phyloP scores from a whole-genome alignment of 495 filamentous ascomycete species.

The Penicillium canariense region DNA sequence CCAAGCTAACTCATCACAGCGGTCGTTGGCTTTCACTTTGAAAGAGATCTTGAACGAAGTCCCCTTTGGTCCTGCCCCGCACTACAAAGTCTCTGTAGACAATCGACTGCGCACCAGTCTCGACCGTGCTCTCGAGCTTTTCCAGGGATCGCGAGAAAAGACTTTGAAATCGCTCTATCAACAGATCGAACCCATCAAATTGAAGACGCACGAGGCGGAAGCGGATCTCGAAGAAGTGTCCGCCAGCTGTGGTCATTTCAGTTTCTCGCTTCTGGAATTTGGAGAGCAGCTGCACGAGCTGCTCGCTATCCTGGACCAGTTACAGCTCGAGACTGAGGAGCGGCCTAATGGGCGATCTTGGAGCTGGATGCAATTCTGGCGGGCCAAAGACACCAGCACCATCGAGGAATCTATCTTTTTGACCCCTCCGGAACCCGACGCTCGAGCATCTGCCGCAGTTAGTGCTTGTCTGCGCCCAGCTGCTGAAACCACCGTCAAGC shows the following conservation, averaged over 20 bases:
- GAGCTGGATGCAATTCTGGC: constrained; percentile 88
- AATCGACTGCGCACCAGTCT: constrained; percentile 76
- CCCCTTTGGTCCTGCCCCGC: constrained; percentile 66
- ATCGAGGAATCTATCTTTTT: neutral
- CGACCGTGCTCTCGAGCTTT: constrained; percentile 73
- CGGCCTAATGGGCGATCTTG: constrained; percentile 61
- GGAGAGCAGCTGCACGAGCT: constrained; percentile 84
- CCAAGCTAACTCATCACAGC: constrained; percentile 42
- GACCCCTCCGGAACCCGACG: constrained; percentile 4
- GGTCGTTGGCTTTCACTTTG: constrained; percentile 86
- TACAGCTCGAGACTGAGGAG: constrained; percentile 66
- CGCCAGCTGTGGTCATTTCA: constrained; percentile 93
- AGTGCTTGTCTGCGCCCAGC: constrained; percentile 3
- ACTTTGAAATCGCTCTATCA: constrained; percentile 78
- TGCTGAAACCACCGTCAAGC: constrained; percentile 26
- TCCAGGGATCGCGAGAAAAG: constrained; percentile 66
- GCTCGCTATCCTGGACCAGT: constrained; percentile 77
- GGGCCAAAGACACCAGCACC: constrained; percentile 11
- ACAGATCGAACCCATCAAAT: constrained; percentile 63
- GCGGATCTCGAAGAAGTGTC: constrained; percentile 96
- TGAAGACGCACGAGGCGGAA: constrained; percentile 66
- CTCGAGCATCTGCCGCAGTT: constrained; percentile 5
- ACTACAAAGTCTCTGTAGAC: constrained; percentile 69
- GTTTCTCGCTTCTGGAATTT: constrained; percentile 82
- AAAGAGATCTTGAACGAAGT: constrained; percentile 85